Conservation (phyloP, 2,329 filamentous ascomycete genomes). For the Colletotrichum sp. region DNA sequence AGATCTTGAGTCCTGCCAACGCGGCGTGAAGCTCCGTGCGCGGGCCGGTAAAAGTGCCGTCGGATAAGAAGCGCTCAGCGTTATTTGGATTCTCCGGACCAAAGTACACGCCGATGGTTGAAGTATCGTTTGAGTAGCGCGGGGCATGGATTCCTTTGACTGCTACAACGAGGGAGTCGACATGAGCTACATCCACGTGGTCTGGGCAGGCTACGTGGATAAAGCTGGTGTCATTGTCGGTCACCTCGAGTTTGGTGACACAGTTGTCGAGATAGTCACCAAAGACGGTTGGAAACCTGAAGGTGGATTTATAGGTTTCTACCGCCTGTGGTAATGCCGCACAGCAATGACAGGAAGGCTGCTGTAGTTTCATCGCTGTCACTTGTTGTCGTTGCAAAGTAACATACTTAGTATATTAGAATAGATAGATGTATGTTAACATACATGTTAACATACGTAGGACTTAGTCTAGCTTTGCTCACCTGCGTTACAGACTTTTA, state of each 20-base stretch:
- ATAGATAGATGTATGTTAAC: background rate
- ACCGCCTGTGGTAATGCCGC: background rate
- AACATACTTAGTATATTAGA: background rate
- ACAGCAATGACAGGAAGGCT: background rate
- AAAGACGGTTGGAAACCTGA: background rate
- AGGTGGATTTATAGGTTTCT: background rate
- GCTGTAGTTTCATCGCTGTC: background rate
- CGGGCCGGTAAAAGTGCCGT: background rate
- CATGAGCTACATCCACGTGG: background rate
- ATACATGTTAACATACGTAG: background rate
- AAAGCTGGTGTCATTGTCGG: background rate
- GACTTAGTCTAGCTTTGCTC: background rate
- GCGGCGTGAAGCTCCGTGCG: background rate
- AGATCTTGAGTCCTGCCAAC: background rate
- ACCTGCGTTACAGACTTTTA: accelerated
- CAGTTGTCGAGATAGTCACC: background rate
- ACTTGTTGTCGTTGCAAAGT: background rate
- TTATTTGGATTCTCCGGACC: background rate
- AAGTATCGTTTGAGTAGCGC: background rate
- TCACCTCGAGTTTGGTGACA: background rate
- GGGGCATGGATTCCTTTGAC: background rate
- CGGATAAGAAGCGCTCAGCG: background rate
- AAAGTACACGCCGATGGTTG: background rate
- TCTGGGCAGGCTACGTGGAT: background rate
- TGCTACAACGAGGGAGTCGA: background rate